Base-by-base conservation (phyloP, 306 rosid species). In the Medicago lupulina region DNA sequence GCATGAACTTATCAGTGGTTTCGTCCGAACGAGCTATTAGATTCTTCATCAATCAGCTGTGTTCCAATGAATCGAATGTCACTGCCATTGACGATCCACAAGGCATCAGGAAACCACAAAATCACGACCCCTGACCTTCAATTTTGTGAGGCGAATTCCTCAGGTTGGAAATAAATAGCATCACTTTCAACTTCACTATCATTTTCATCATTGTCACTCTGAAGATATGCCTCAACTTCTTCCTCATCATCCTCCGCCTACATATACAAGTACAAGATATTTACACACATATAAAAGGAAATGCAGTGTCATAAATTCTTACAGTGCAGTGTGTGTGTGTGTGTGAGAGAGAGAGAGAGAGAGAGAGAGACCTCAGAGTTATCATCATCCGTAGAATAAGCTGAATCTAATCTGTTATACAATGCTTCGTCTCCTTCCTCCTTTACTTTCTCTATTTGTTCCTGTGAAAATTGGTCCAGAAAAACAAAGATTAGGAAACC, bases 381-480 rank as follows among this genome's bases (percentile, higher is more conserved):
- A 4, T 94, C 97, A 25, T 91, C 89, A 8, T 88, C 91, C 1
- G 85, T 79, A 53, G 79, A 53, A 76, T 92, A 92, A 41, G 90
- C 89, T 70, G 76, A 89, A 74, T 95, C 97, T 79, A 95, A 74
- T 73, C 67, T 80, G 75, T 85, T 82, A 78, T 95, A 92, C 68
- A 95, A 74, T 60, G 78, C 78, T 87, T 87, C 90, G 51, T 95
- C 93, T 55, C 96, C 99, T 62, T 18, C 75, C 19, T 92, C 87
- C 86, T 89, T 86, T 65, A 89, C 90, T 16, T 9, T 79, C 78
- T 89, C 97, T 90, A 95, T 84, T 86, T 95, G 96, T 19, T 85
- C 91, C 97, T 92, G 76, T 55, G 39, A 74, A 70, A 70, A 79
- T 16, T 19, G 55, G 69, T 75, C 73, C 25, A 76, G 72, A 71